Evolutionary conservation across 75 land plant genomes (phyloP).

Genomic region (Pinus albicaulis): DNA sequence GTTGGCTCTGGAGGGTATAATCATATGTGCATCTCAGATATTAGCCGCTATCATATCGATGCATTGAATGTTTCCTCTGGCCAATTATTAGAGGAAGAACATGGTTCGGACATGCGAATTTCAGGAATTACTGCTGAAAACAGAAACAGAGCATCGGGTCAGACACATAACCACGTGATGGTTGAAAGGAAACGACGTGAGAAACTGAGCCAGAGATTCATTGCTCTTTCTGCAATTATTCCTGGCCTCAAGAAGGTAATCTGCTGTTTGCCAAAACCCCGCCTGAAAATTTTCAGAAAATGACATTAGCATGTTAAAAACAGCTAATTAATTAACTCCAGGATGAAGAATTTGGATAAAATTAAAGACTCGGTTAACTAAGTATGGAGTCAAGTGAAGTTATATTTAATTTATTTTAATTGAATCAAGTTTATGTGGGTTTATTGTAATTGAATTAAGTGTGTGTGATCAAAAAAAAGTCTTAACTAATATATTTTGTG

Average conservation of each 20-base stretch:
- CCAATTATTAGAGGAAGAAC: not conserved
- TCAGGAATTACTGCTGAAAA: not conserved
- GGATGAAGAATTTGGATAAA: no score
- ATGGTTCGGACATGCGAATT: not conserved
- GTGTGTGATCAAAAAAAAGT: no score
- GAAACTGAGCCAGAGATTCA: slow-evolving; percentile 86
- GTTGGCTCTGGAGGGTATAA: not conserved
- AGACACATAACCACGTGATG: slow-evolving; percentile 54
- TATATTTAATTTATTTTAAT: no score
- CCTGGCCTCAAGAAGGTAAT: slow-evolving; percentile 77
- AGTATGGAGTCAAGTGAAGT: no score
- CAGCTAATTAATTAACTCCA: no score
- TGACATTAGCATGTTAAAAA: no score
- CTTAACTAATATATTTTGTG: no score
- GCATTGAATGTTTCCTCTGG: not conserved
- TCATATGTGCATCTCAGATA: not conserved
- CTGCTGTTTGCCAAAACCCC: not conserved
- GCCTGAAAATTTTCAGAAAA: no score
- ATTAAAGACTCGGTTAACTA: no score
- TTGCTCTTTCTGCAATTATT: slow-evolving; percentile 76
- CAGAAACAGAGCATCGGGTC: not conserved
- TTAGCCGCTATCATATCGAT: not conserved
- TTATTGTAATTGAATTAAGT: no score
- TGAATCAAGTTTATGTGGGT: no score
- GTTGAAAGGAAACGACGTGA: slow-evolving; percentile 85